phyloP scores from a whole-genome alignment of 352 stramenopile species.

The Phytophthora niederhauseri region DNA sequence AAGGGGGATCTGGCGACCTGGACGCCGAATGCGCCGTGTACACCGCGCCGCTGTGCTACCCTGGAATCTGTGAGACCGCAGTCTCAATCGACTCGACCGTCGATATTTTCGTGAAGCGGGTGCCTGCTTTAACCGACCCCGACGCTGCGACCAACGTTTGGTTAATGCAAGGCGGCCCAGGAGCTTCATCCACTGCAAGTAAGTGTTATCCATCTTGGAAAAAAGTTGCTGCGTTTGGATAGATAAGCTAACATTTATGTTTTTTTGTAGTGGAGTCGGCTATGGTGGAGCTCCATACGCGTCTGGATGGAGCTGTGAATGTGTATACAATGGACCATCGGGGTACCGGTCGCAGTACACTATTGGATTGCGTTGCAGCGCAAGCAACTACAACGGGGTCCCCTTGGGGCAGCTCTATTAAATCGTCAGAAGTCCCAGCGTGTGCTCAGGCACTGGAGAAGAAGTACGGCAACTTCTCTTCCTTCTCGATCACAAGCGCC shows the following conservation, averaged over 20 bases:
- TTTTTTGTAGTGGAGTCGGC: conserved; percentile 35
- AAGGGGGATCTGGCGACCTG: conserved; percentile 6
- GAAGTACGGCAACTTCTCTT: conserved; percentile 49
- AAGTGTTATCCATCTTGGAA: conserved; percentile 5
- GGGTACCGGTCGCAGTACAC: conserved; percentile 49
- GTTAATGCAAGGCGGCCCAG: conserved; percentile 46
- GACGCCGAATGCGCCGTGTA: conserved; percentile 43
- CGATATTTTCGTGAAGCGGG: conserved; percentile 46
- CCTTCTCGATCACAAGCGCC: conserved; percentile 56
- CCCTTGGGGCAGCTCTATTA: conserved; percentile 30
- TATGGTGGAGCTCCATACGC: conserved; percentile 40
- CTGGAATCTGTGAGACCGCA: conserved; percentile 22
- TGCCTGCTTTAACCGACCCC: conserved; percentile 20
- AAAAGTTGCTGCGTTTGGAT: too few species aligned
- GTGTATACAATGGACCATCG: conserved; percentile 68
- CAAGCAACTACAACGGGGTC: conserved; percentile 45
- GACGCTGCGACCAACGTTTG: conserved; percentile 35
- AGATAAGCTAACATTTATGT: too few species aligned
- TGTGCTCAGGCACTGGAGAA: conserved; percentile 47
- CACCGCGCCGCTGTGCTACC: conserved; percentile 41
- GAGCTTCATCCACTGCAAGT: conserved; percentile 41
- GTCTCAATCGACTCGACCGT: conserved; percentile 18
- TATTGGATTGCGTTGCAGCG: conserved; percentile 46
- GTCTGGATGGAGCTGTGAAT: conserved; percentile 42
- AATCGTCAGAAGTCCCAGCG: conserved; percentile 32